These are phyloP conservation scores for Knoxdaviesia proteae DNA, from an alignment of 2,329 filamentous ascomycete genomes.

Conservation along the genomic window DNA sequence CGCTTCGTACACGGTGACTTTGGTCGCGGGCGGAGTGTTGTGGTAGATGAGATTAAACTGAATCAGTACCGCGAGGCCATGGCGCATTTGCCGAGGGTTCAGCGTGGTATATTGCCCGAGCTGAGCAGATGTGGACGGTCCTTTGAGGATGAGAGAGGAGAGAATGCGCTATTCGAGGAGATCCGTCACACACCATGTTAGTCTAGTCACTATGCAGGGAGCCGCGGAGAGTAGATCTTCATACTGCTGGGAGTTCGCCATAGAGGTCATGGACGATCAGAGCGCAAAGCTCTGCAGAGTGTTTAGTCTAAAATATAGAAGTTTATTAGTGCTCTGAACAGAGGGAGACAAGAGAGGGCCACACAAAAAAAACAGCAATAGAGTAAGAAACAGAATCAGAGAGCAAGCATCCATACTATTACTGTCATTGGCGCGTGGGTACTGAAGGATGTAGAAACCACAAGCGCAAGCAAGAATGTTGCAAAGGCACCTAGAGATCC, in stretches of 20 bases:
- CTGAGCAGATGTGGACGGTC: conserved; percentile 50
- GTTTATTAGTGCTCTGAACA: background rate
- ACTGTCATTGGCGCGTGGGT: too few species aligned
- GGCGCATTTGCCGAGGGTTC: conserved; percentile 52
- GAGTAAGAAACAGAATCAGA: too few species aligned
- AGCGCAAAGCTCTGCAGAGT: conserved; percentile 71
- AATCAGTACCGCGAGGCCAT: conserved; percentile 65
- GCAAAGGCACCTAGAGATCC: conserved; percentile 45
- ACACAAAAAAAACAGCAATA: too few species aligned
- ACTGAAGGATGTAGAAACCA: too few species aligned
- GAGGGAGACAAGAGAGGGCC: too few species aligned
- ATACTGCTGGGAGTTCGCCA: conserved; percentile 79
- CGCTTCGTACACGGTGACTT: conserved; percentile 60
- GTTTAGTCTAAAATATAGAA: conserved; percentile 32
- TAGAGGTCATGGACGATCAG: conserved; percentile 76
- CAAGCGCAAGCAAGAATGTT: too few species aligned
- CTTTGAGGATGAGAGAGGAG: conserved; percentile 53
- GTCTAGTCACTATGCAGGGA: too few species aligned
- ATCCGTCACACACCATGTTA: background rate
- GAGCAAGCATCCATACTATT: too few species aligned
- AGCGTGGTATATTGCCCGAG: conserved; percentile 55
- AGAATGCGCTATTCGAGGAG: conserved; percentile 51
- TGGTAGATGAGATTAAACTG: conserved; percentile 77
- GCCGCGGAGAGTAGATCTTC: conserved; percentile 11
- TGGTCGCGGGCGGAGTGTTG: conserved; percentile 39